These are phyloP conservation scores for Talaromyces islandicus DNA, from an alignment of 2,329 filamentous ascomycete species.

Conservation along the genomic window DNA sequence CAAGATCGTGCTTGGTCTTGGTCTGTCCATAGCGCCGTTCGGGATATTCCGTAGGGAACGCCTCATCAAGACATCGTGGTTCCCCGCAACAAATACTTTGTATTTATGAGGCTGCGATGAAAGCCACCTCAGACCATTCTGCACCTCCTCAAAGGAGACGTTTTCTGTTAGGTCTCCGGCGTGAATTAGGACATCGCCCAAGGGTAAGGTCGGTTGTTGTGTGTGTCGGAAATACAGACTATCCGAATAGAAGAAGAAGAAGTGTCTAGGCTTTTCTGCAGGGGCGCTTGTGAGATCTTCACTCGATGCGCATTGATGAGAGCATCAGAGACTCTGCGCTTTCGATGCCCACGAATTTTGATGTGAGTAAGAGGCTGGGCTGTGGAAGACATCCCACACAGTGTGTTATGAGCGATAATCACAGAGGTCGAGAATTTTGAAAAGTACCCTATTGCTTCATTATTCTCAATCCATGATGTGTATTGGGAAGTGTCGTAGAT, in stretches of 20 bases:
- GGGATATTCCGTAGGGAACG: neutral
- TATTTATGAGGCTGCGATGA: neutral
- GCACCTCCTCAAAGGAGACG: neutral
- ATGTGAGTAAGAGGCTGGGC: neutral
- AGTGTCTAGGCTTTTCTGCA: neutral
- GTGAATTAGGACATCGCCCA: neutral
- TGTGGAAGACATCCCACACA: neutral
- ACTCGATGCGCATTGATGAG: neutral
- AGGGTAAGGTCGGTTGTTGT: neutral
- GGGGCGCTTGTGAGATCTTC: neutral
- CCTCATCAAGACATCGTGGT: neutral
- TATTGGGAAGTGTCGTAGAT: no score
- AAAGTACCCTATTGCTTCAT: no score
- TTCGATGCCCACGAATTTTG: neutral
- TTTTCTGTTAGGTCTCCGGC: neutral
- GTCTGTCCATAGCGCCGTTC: neutral
- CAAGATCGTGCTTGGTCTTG: neutral
- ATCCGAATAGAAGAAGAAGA: neutral
- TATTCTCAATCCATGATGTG: no score
- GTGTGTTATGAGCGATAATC: neutral
- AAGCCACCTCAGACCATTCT: neutral
- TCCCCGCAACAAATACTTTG: neutral
- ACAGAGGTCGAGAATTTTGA: neutral
- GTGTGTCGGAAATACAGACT: neutral
- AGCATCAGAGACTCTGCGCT: neutral